Percentiles rank a stretch among this genome's conserved stretches.
These are phyloP conservation scores for Psilocybe sp. DNA, from an alignment of 768 basidiomycete genomes.

Conservation along the genomic window DNA sequence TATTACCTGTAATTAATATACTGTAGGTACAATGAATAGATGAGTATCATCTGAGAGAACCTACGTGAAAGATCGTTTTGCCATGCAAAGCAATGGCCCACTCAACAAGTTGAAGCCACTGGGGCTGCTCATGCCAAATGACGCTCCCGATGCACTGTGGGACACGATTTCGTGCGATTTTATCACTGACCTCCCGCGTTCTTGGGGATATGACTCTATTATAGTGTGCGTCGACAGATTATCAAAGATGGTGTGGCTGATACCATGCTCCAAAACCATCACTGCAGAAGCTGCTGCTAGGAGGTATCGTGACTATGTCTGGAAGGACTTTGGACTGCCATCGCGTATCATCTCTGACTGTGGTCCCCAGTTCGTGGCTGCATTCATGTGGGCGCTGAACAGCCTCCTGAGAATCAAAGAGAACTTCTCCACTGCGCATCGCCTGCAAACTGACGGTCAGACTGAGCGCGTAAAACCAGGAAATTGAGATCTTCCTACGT, in stretches of 20 bases:
- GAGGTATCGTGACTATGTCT: slow-evolving; percentile 18
- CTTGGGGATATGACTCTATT: slow-evolving; percentile 30
- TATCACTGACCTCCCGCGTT: slow-evolving; percentile 28
- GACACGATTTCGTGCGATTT: slow-evolving; percentile 33
- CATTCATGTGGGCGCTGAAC: slow-evolving; percentile 29
- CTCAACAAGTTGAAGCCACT: too few relatives aligned
- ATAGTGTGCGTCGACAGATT: slow-evolving; percentile 25
- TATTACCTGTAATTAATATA: too few relatives aligned
- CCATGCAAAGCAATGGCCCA: too few relatives aligned
- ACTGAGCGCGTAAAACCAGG: slow-evolving; percentile 30
- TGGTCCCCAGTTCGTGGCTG: slow-evolving; percentile 26
- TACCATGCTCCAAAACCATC: slow-evolving; percentile 17
- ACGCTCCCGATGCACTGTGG: slow-evolving; percentile 24
- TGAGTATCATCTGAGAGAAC: too few relatives aligned
- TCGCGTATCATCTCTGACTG: slow-evolving; percentile 23
- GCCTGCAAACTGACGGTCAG: slow-evolving; percentile 30
- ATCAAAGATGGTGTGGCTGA: slow-evolving; percentile 16
- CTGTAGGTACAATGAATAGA: too few relatives aligned
- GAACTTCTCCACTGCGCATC: slow-evolving; percentile 37
- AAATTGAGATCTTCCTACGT: slow-evolving; percentile 25
- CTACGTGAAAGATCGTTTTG: too few relatives aligned
- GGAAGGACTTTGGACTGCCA: slow-evolving; percentile 24
- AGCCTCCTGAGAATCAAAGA: slow-evolving; percentile 26
- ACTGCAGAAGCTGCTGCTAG: slow-evolving; percentile 15
- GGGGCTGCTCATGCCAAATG: slow-evolving; percentile 17